Evolutionary conservation across 805 yeast genomes (phyloP).

Genomic region (Pichia gijzeniarum): DNA sequence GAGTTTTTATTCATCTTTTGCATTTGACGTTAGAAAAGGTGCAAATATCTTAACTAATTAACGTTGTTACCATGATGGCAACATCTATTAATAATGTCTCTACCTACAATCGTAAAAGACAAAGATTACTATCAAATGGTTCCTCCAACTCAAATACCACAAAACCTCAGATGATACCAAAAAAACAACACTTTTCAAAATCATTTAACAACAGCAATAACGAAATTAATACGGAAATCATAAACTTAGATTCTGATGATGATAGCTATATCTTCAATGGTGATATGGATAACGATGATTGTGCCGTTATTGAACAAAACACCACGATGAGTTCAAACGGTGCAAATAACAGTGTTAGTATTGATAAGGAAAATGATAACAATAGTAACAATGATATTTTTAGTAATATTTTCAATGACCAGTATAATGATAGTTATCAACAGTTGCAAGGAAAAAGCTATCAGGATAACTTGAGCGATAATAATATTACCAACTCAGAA

Average conservation of each 20-base stretch:
- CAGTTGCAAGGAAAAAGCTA: too few relatives aligned
- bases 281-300: background rate
- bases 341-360: background rate
- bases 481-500: background rate
- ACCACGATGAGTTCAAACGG: background rate
- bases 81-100: background rate
- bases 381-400: constrained; percentile 1
- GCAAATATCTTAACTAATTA: too few relatives aligned
- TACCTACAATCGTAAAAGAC: constrained; percentile 9
- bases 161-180: constrained; percentile 11
- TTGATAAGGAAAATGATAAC: constrained; percentile 3
- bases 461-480: background rate
- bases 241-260: constrained; percentile 37
- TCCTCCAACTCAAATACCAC: constrained; percentile 4
- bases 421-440: constrained; percentile 3
- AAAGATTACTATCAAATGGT: constrained; percentile 9
- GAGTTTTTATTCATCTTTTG: too few relatives aligned
- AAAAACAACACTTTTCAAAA: constrained; percentile 10
- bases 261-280: constrained; percentile 28
- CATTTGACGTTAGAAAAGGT: too few relatives aligned
- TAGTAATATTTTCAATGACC: background rate
- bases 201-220: background rate
- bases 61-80: constrained; percentile 2
- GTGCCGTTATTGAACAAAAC: background rate
- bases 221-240: constrained; percentile 21